Evolutionary conservation across 768 basidiomycete genomes (phyloP), one percentile per base, ranked within the genome.

Genomic region (Termitomyces sp.): DNA sequence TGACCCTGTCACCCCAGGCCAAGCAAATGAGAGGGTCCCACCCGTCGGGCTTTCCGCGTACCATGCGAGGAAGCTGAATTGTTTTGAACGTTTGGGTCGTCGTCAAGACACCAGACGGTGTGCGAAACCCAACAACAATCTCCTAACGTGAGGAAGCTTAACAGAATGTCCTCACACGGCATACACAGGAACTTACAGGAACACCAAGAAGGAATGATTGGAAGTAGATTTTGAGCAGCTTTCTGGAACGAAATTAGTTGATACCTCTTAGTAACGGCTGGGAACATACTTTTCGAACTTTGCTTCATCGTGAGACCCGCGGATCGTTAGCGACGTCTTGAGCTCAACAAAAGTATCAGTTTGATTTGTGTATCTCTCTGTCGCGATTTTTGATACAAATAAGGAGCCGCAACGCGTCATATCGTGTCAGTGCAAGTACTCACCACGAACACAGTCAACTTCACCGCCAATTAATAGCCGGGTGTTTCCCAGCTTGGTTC

Each of bases 161-260:
- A 37, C 48, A 12, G 22, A 4, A 16, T n/a, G 12, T 34, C 36
- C 18, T 20, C 37, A 39, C 33, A 26, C 53, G n/a, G 39, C 3
- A 46, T n/a, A 20, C 10, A 39, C 40, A 42, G 54, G 59, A 56
- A 70, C 86, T 64, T 69, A 89, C 89, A 22, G 93, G 93, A n/a
- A 95, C 92, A 49, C 93, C 94, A 54, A 95, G 82, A 27, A 95
- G 80, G 71, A 93, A 95, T 1, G 92, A 94, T 67, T 95, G 93
- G 59, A 93, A 84, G 76, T 94, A 95, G 71, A 93, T 93, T 67
- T 92, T 94, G 57, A 95, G 82, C n/a, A 95, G 75, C 68, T 95
- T 95, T 70, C 90, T 93, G 68, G 52, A 56, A 55, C 44, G 39
- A 56, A 34, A 55, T 63, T n/a, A 59, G 54, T 36, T 8, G 22